phyloP scores from a whole-genome alignment of 441 rosid genomes.

The Flueggea neowawraea region DNA sequence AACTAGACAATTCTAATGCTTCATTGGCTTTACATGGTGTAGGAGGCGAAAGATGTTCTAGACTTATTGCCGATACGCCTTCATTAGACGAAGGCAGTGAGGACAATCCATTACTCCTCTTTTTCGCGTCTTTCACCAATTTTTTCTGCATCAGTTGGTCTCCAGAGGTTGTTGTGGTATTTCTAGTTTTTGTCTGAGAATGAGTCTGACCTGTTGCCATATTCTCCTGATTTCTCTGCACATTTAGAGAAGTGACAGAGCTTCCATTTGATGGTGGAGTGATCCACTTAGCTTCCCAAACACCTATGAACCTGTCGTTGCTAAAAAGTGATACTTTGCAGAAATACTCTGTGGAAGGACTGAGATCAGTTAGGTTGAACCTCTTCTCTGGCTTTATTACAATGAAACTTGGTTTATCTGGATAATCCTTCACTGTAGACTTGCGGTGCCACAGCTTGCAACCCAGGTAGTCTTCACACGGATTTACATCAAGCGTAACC shows the following conservation, averaged over 20 bases:
- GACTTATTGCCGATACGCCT: constrained; percentile 16
- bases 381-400: constrained; percentile 44
- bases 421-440: constrained; percentile 42
- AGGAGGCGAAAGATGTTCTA: constrained; percentile 28
- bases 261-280: constrained; percentile 31
- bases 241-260: constrained; percentile 17
- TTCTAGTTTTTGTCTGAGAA: constrained; percentile 56
- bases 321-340: constrained; percentile 51
- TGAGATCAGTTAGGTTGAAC: constrained; percentile 50
- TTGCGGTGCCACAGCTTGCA: constrained; percentile 63
- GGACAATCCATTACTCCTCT: constrained; percentile 24
- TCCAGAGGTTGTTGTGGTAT: constrained; percentile 34
- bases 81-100: constrained; percentile 24
- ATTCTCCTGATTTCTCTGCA: constrained; percentile 19
- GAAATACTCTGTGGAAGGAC: constrained; percentile 53
- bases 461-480: constrained; percentile 27
- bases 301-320: constrained; percentile 38
- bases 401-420: constrained; percentile 39
- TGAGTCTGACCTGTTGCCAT: constrained; percentile 28
- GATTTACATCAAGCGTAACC: constrained; percentile 34
- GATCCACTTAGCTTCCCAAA: constrained; percentile 46
- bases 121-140: constrained; percentile 32
- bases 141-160: constrained; percentile 63
- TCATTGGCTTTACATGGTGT: constrained; percentile 59
- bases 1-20: constrained; percentile 37